Evolutionary conservation across 768 basidiomycete genomes (phyloP).

Genomic region (Podaxis pistillaris): DNA sequence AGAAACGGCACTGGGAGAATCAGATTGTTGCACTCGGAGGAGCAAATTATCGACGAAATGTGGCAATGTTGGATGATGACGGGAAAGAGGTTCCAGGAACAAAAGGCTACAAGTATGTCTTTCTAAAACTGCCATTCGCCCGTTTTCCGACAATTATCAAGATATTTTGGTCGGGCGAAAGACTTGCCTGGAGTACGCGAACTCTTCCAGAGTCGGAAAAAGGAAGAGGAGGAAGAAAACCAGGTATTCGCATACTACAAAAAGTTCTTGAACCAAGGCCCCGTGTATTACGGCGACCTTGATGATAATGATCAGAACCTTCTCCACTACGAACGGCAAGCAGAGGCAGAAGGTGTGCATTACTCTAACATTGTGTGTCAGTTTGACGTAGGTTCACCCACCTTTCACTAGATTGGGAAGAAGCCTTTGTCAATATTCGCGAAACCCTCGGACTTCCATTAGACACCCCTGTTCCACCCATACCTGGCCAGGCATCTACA

Average conservation of each 20-base stretch:
- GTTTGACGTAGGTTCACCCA: not conserved
- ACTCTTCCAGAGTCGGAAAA: constrained; percentile 84
- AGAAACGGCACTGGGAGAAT: constrained; percentile 98
- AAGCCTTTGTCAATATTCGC: constrained; percentile 54
- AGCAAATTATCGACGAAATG: constrained; percentile 92
- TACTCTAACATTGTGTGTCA: not conserved
- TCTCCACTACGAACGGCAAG: constrained; percentile 64
- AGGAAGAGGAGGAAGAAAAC: constrained; percentile 88
- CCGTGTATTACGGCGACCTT: constrained; percentile 86
- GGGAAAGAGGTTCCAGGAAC: constrained; percentile 96
- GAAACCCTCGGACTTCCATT: constrained; percentile 49
- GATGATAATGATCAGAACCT: constrained; percentile 78
- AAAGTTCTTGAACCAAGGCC: constrained; percentile 86
- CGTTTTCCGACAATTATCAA: constrained; percentile 25
- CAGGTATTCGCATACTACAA: constrained; percentile 73
- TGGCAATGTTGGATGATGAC: constrained; percentile 92
- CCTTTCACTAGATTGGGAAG: constrained; percentile 57
- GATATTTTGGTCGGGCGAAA: constrained; percentile 96
- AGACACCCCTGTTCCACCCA: constrained; percentile 51
- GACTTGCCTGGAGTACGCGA: constrained; percentile 95
- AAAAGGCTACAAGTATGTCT: constrained; percentile 90
- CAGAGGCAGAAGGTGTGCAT: constrained; percentile 70
- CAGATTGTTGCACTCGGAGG: constrained; percentile 96
- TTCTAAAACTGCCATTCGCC: not conserved
- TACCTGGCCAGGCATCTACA: constrained; percentile 24